Conservation (phyloP, 495 filamentous ascomycete genomes). For the Terfezia claveryi region DNA sequence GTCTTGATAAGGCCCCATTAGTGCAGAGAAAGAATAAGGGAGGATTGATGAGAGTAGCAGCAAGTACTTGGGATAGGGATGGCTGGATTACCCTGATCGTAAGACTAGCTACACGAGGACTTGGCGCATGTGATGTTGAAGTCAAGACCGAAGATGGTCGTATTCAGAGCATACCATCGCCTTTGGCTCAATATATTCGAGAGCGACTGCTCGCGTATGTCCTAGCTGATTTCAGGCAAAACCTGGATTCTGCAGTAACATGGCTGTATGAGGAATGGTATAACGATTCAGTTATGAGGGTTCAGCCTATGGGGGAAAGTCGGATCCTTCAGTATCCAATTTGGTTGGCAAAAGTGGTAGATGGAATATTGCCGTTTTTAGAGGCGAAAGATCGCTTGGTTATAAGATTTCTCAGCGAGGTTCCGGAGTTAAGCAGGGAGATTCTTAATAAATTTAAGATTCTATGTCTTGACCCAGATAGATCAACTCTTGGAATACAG, state of each 20-base stretch:
- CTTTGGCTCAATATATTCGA: conserved; percentile 46
- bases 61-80: conserved; percentile 65
- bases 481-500: conserved; percentile 38
- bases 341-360: conserved; percentile 59
- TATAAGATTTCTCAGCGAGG: conserved; percentile 75
- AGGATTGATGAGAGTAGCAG: conserved; percentile 67
- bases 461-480: conserved; percentile 73
- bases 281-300: conserved; percentile 48
- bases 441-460: conserved; percentile 55
- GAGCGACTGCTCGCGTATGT: conserved; percentile 64
- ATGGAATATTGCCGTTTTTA: conserved; percentile 70
- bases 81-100: conserved; percentile 77
- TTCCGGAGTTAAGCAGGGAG: conserved; percentile 50
- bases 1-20: conserved; percentile 38
- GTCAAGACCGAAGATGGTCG: conserved; percentile 2
- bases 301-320: conserved; percentile 25
- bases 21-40: conserved; percentile 17
- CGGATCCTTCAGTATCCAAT: conserved; percentile 47
- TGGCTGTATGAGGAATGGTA: conserved; percentile 99
- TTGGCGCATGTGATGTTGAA: conserved; percentile 24
- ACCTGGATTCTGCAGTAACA: conserved; percentile 65
- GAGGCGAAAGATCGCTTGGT: conserved; percentile 71
- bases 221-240: conserved; percentile 68
- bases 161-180: conserved; percentile 12
- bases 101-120: conserved; percentile 62